phyloP scores from a whole-genome alignment of 495 filamentous ascomycete genomes.

The Evernia prunastri region DNA sequence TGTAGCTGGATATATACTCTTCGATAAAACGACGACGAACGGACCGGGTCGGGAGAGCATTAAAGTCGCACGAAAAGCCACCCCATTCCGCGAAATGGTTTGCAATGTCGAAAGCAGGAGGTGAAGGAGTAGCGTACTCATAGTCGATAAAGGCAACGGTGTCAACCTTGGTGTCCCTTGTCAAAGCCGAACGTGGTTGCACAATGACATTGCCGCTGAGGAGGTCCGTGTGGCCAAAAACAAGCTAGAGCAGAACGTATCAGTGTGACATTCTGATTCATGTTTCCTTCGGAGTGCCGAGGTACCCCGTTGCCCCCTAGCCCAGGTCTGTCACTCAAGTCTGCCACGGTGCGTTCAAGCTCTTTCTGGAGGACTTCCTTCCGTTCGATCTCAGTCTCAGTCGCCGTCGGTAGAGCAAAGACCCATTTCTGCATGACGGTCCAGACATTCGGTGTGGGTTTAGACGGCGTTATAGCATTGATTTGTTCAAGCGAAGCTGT shows the following conservation, averaged over 20 bases:
- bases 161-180: conserved; percentile 29
- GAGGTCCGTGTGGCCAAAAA: conserved; percentile 94
- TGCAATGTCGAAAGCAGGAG: conserved; percentile 96
- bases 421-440: conserved; percentile 95
- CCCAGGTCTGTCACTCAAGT: conserved; percentile 67
- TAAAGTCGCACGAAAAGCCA: conserved; percentile 90
- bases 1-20: conserved; percentile 66
- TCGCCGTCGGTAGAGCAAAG: conserved; percentile 67
- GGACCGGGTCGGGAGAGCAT: conserved; percentile 68
- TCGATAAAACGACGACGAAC: conserved; percentile 75
- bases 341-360: conserved; percentile 57
- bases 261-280: conserved; percentile 21
- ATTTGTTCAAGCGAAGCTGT: conserved; percentile 29
- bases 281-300: conserved; percentile 7
- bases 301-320: conserved; percentile 67
- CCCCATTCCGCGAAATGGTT: conserved; percentile 99
- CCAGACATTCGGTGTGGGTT: conserved; percentile 76
- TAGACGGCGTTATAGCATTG: conserved; percentile 52
- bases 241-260: conserved; percentile 47
- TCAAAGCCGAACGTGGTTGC: conserved; percentile 44
- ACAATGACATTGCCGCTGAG: conserved; percentile 93
- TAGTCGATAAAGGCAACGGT: conserved; percentile 93
- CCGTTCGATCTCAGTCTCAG: conserved; percentile 56
- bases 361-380: conserved; percentile 66
- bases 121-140: conserved; percentile 90